These are phyloP conservation scores for Russula abietina DNA, from an alignment of 768 basidiomycete genomes.

Conservation along the genomic window DNA sequence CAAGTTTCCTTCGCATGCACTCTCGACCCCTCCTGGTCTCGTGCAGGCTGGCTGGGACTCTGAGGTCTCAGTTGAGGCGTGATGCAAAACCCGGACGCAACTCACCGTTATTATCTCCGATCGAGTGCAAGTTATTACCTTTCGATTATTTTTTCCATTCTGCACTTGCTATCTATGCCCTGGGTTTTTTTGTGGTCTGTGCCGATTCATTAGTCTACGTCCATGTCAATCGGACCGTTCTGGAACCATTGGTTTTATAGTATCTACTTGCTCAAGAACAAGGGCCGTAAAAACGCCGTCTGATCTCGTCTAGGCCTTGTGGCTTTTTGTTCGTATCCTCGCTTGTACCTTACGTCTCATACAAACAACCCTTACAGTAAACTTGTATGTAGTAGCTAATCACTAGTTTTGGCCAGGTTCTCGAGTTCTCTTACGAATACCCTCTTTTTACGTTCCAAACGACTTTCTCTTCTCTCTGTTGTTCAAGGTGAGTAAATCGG, in stretches of 20 bases:
- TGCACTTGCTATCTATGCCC: slow-evolving; percentile 1
- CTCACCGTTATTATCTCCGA: slow-evolving; percentile 2
- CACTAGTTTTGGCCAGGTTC: slow-evolving; percentile 7
- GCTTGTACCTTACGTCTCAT: slow-evolving; percentile 22
- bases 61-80: slow-evolving; percentile 17
- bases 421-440: slow-evolving; percentile 5
- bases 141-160: slow-evolving; percentile 5
- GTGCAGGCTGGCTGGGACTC: slow-evolving; percentile 23
- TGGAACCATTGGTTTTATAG: slow-evolving; percentile 16
- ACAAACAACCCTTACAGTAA: slow-evolving; percentile 13
- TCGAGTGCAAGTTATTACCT: slow-evolving; percentile 6
- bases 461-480: neutral
- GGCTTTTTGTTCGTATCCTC: slow-evolving; percentile 16
- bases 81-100: neutral
- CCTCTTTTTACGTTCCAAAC: slow-evolving; percentile 12
- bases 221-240: slow-evolving; percentile 13
- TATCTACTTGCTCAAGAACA: slow-evolving; percentile 13
- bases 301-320: slow-evolving; percentile 1
- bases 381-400: slow-evolving; percentile 23
- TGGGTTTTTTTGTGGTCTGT: slow-evolving; percentile 4
- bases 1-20: slow-evolving; percentile 17
- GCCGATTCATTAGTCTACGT: slow-evolving; percentile 12
- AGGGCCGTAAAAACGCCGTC: slow-evolving; percentile 11
- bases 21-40: slow-evolving; percentile 10
- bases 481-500: slow-evolving; percentile 4